Conservation (phyloP, 345 rosid species). For the Geranium brycei region DNA sequence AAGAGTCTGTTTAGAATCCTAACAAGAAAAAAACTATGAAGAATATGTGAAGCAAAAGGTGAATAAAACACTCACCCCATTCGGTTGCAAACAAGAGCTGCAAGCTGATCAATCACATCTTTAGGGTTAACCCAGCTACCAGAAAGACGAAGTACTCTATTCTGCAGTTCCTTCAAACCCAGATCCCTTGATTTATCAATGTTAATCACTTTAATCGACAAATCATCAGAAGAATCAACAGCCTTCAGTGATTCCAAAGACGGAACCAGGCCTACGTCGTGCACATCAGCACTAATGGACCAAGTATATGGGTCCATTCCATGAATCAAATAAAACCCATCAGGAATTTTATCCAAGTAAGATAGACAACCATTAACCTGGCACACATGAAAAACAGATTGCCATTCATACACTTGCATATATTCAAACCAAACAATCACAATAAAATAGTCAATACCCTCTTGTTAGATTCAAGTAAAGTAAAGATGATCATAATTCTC, state of each 20-base stretch:
- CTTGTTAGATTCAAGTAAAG: no score
- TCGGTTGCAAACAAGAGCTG: slow-evolving; percentile 74
- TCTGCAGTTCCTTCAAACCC: slow-evolving; percentile 70
- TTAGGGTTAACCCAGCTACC: slow-evolving; percentile 50
- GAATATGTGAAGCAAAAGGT: slow-evolving; percentile 2
- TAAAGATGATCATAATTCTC: not conserved
- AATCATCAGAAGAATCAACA: slow-evolving; percentile 45
- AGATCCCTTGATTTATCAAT: slow-evolving; percentile 69
- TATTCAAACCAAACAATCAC: not conserved
- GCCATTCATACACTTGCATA: not conserved
- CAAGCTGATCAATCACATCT: slow-evolving; percentile 90
- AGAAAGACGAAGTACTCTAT: slow-evolving; percentile 61
- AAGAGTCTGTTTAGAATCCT: slow-evolving; percentile 11
- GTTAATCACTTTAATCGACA: slow-evolving; percentile 68
- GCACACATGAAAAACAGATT: slow-evolving; percentile 14
- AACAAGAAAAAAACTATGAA: slow-evolving; percentile 10
- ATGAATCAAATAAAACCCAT: slow-evolving; percentile 80
- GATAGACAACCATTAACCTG: slow-evolving; percentile 98
- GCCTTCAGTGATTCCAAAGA: slow-evolving; percentile 72
- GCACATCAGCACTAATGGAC: slow-evolving; percentile 77
- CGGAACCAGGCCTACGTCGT: slow-evolving; percentile 79
- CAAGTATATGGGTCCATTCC: slow-evolving; percentile 91
- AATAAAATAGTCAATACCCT: no score
- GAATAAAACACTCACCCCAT: slow-evolving; percentile 62
- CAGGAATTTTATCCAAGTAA: slow-evolving; percentile 81